Evolutionary conservation across 192 early-diverging fungal genomes (phyloP).

Genomic region (Oehlia diaphana): DNA sequence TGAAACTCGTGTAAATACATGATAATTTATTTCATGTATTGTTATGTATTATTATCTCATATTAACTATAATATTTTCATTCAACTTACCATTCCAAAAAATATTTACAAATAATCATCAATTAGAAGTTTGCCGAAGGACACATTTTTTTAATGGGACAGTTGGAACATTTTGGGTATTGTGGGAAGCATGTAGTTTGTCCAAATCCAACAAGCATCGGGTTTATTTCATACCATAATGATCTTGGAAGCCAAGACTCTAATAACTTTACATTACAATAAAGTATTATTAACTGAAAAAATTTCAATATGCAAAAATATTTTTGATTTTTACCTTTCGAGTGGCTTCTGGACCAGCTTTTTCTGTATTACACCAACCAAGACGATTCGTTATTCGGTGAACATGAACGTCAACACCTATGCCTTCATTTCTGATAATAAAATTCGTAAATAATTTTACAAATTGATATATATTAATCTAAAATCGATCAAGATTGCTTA

Average conservation of each 20-base stretch:
- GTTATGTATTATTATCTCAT: no score
- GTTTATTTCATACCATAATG: conserved; percentile 88
- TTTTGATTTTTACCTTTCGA: conserved; percentile 45
- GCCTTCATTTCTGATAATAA: conserved; percentile 61
- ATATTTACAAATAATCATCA: not conserved
- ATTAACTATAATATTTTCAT: no score
- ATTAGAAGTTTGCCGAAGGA: conserved; percentile 2
- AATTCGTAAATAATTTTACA: not conserved
- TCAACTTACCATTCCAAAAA: not conserved
- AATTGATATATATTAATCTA: not conserved
- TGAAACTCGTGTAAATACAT: no score
- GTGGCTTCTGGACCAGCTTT: conserved; percentile 81
- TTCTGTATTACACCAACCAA: conserved; percentile 83
- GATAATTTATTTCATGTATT: no score
- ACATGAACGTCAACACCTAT: conserved; percentile 98
- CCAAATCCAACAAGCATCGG: conserved; percentile 90
- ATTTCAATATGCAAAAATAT: not conserved
- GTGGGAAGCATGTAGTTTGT: conserved; percentile 75
- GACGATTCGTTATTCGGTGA: conserved; percentile 82
- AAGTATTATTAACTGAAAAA: not conserved
- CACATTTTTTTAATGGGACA: conserved; percentile 70
- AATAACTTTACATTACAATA: conserved; percentile 42
- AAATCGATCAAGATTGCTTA: conserved; percentile 32
- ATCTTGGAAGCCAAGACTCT: conserved; percentile 80
- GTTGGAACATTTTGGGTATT: conserved; percentile 69